A percentile compares a stretch with the other conserved stretches of the same genome.
Conservation (phyloP, 1,284 basidiomycete species). For the Boletus calvinii region DNA sequence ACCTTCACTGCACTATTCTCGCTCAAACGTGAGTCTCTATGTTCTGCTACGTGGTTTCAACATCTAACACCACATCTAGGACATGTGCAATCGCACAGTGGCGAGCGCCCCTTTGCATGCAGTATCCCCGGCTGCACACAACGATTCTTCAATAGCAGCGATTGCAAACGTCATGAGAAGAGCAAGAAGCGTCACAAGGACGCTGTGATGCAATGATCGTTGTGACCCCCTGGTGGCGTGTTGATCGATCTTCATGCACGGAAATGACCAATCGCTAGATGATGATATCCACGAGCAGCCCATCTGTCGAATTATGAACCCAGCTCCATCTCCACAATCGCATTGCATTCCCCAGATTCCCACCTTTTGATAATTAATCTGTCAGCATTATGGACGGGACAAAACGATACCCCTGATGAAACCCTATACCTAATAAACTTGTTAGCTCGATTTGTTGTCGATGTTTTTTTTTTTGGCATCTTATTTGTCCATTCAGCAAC, state of each 20-base stretch:
- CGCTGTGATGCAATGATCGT: conserved; percentile 18
- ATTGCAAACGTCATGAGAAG: conserved; percentile 36
- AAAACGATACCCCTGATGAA: conserved; percentile 22
- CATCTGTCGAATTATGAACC: conserved; percentile 6
- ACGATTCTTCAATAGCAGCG: conserved; percentile 34
- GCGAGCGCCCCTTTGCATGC: conserved; percentile 29
- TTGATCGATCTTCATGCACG: conserved; percentile 25
- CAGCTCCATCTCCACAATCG: conserved; percentile 1
- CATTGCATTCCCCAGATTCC: conserved; percentile 3
- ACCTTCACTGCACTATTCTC: conserved; percentile 35
- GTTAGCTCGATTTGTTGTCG: not conserved
- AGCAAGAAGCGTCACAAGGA: conserved; percentile 34
- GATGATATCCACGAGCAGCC: conserved; percentile 5
- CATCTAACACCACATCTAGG: conserved; percentile 22
- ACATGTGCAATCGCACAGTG: conserved; percentile 33
- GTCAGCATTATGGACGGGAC: conserved; percentile 9
- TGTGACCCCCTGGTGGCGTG: conserved; percentile 9
- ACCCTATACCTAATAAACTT: conserved; percentile 20
- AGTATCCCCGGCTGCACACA: conserved; percentile 27
- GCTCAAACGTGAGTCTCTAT: conserved; percentile 30
- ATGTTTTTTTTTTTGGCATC: not conserved
- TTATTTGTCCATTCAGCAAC: not conserved
- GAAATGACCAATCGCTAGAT: not conserved
- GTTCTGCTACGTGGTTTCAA: not conserved
- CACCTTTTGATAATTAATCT: not conserved